A percentile compares a stretch with the other conserved stretches of the same genome.
phyloP scores from a whole-genome alignment of 192 early-diverging fungal species.

The Entomortierella lignicola region DNA sequence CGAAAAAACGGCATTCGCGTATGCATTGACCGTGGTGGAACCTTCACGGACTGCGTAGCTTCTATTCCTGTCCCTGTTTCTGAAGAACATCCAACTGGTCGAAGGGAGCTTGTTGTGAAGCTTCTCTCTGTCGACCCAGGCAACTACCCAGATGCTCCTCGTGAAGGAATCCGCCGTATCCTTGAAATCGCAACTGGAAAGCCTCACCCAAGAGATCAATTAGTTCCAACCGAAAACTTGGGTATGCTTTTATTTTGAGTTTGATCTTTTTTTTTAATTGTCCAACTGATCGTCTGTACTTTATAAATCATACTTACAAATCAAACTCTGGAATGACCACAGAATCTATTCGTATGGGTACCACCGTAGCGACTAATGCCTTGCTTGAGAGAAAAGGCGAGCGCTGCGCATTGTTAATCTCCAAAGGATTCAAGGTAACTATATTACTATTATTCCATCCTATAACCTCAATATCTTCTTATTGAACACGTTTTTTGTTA shows the following conservation, averaged over 20 bases:
- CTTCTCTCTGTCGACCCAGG: conserved; percentile 91
- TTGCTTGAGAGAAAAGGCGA: conserved; percentile 90
- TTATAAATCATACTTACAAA: not conserved
- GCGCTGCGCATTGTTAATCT: conserved; percentile 87
- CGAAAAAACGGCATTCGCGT: conserved; percentile 58
- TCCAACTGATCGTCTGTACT: no score
- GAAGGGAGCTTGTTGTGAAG: conserved; percentile 84
- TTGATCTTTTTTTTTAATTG: not conserved
- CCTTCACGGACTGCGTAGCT: conserved; percentile 96
- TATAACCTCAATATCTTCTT: no score
- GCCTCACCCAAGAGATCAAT: conserved; percentile 71
- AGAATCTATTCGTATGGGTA: conserved; percentile 93
- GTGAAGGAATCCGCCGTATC: conserved; percentile 93
- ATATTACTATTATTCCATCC: not conserved
- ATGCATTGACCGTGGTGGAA: conserved; percentile 95
- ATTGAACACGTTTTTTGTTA: no score
- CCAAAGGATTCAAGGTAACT: conserved; percentile 90
- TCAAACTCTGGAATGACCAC: not conserved
- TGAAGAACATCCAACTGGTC: conserved; percentile 54
- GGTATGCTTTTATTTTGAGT: conserved; percentile 45
- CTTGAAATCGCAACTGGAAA: conserved; percentile 82
- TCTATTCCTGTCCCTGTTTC: conserved; percentile 70
- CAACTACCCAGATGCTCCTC: conserved; percentile 92
- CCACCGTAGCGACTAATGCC: conserved; percentile 97
- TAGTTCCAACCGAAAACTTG: conserved; percentile 77